phyloP scores from a whole-genome alignment of 2,329 filamentous ascomycete genomes.

The Monilinia fructicola region DNA sequence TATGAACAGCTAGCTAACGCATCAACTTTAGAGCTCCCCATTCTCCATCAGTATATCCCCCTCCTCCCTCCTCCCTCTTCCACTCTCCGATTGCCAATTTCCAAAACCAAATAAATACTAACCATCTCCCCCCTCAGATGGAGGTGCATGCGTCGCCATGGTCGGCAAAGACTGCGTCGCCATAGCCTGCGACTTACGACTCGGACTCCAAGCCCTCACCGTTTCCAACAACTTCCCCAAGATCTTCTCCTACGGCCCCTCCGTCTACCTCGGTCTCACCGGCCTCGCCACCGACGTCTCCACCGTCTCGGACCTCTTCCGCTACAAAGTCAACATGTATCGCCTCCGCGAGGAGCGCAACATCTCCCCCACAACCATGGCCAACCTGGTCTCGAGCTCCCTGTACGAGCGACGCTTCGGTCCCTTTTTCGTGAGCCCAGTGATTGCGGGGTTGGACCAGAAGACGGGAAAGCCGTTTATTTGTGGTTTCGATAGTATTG shows the following conservation, averaged over 20 bases:
- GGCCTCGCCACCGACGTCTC: slow-evolving; percentile 94
- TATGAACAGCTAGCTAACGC: slow-evolving; percentile 39
- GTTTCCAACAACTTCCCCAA: slow-evolving; percentile 99
- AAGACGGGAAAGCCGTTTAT: slow-evolving; percentile 96
- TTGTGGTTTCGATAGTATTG: slow-evolving; percentile 98
- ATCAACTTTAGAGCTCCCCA: slow-evolving; percentile 68
- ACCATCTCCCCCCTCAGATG: slow-evolving; percentile 50
- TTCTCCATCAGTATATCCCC: slow-evolving; percentile 82
- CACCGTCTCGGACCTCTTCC: slow-evolving; percentile 94
- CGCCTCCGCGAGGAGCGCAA: slow-evolving; percentile 95
- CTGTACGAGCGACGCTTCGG: slow-evolving; percentile 96
- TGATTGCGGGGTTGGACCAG: slow-evolving; percentile 91
- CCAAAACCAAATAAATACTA: slow-evolving; percentile 7
- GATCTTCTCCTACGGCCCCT: slow-evolving; percentile 89
- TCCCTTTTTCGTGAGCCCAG: slow-evolving; percentile 92
- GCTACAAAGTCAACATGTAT: slow-evolving; percentile 99
- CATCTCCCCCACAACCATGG: slow-evolving; percentile 92
- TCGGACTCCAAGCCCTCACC: slow-evolving; percentile 93
- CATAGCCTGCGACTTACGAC: slow-evolving; percentile 97
- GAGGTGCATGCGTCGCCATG: slow-evolving; percentile 97
- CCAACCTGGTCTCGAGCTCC: slow-evolving; percentile 87
- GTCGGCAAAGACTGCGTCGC: slow-evolving; percentile 99
- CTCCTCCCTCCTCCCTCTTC: not conserved
- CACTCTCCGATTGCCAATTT: slow-evolving; percentile 22
- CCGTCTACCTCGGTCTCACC: slow-evolving; percentile 92